Base-by-base conservation (phyloP, 2,329 filamentous ascomycete species). In the Beauveria pseudobassiana region DNA sequence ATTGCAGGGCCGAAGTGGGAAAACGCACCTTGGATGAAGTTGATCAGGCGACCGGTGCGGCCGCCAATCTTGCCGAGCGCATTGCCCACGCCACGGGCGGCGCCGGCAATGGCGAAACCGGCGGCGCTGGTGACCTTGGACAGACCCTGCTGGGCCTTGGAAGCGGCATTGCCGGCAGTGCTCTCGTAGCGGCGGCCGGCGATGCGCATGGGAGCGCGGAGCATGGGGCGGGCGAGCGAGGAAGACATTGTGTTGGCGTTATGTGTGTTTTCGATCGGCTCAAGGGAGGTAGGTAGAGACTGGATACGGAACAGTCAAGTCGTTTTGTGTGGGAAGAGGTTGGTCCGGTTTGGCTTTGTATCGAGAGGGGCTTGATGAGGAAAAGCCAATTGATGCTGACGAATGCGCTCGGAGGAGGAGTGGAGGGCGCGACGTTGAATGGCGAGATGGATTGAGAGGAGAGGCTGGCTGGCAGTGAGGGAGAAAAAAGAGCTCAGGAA, bases 91-190 rank as follows among this genome's bases (percentile, higher is more conserved):
- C 85, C 83, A 73, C 85, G 84, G 62, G 89, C 89, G 69, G 89
- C 90, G 73, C 85, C 87, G 69, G 84, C 82, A 69, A 96, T 81
- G 64, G 87, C 90, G 64, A 90, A 87, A 62, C 90, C 90, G 69
- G 92, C 93, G 59, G 90, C 87, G 69, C 89, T 87, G 66, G 88
- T 82, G 70, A 95, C 93, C 73, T 87, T 87, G 69, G 89, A 91
- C 61, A 97, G 85, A 66, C 92, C 91, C 78, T 96, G 83, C 67
- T 87, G 83, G 63, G 91, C 92, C 82, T 78, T 79, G 62, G 67
- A 65, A 61, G 81, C 69, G 64, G 81, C 73, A 40, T 26, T 56
- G 53, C 83, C 86, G 52, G 34, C 74, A 20, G 24, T 46, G 55
- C 83, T 87, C 77, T 87, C 81, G 78, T 84, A 83, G 71, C 85